Conservation (phyloP, 164 flowering plant species). For the Tetracentron sinense region DNA sequence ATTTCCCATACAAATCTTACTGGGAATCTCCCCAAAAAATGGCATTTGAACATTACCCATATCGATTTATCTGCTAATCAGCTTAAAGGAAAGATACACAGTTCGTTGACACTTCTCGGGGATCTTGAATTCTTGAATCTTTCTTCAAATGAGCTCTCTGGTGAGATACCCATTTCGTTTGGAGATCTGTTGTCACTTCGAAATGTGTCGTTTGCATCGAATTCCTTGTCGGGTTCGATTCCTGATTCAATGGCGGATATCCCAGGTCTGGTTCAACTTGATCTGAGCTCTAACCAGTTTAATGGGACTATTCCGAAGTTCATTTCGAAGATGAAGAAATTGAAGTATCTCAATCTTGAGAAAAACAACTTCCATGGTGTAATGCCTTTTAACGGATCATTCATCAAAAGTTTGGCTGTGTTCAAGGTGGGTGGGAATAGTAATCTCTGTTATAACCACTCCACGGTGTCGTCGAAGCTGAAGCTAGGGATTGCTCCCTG, state of each 20-base stretch:
- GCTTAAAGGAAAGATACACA: constrained; percentile 62
- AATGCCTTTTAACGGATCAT: constrained; percentile 73
- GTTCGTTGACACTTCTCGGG: constrained; percentile 42
- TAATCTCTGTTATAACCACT: constrained; percentile 75
- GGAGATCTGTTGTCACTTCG: constrained; percentile 63
- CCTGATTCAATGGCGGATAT: constrained; percentile 61
- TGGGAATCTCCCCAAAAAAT: constrained; percentile 56
- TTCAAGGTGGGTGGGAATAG: constrained; percentile 70
- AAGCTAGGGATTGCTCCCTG: constrained; percentile 93
- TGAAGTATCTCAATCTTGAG: constrained; percentile 76
- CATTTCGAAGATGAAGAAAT: constrained; percentile 46
- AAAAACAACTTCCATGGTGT: constrained; percentile 75
- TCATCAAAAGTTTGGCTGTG: constrained; percentile 53
- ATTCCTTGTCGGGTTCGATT: constrained; percentile 68
- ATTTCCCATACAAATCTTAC: constrained; percentile 64
- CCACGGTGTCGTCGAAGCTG: constrained; percentile 48
- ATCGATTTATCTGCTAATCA: constrained; percentile 69
- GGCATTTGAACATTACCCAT: constrained; percentile 52
- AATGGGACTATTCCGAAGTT: constrained; percentile 80
- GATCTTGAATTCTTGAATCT: constrained; percentile 54
- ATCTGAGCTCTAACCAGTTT: constrained; percentile 82
- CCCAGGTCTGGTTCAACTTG: constrained; percentile 53
- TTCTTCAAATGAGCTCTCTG: constrained; percentile 57
- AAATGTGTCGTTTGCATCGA: constrained; percentile 60
- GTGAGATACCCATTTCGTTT: constrained; percentile 54